Evolutionary conservation across 805 yeast species (phyloP), one percentile per base, ranked within the genome.

Genomic region (Saccharomyces mikatae): DNA sequence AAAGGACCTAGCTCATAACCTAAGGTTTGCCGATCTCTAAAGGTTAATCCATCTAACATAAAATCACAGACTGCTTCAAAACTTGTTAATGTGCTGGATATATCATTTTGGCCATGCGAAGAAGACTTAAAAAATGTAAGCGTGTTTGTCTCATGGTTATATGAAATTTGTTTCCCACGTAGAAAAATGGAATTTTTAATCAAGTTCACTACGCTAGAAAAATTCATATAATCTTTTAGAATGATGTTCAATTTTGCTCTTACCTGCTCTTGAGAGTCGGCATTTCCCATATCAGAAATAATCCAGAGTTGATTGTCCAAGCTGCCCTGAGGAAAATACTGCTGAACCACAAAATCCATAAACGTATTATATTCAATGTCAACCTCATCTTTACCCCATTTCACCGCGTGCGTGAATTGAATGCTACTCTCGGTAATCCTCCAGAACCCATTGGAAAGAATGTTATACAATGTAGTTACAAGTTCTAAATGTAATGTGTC

Each of bases 401-500:
- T 27, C 6, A 61, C 36, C 0, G 13, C 41, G 1, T 50, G 21
- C 9, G 47, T 48, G 49, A 63, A 67, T 4, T 52, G 28, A 11
- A 65, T 55, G 2, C 54, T 49, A 17, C 59, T 53, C 44, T 46
- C 11, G n/a, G 49, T 52, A 6, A 62, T 50, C 6, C 47, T 49
- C 71, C 71, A 69, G 52, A 69, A 68, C 5, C 56, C 50, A n/a
- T 50, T 51, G 11, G 56, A 49, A 13, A 65, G 27, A 2, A 64
- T 50, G 4, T 57, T 58, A 24, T 57, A 54, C 10, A 67, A 49
- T 28, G 54, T 56, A 11, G 51, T 52, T 5, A 68, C 55, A 13
- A 67, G 57, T 22, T 60, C 48, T 26, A 60, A 44, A 54, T 69
- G 72, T 51, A 69, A 47, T 1, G 60, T 52, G 51, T 69, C 71